These are phyloP conservation scores for Cladosporium sp. DNA, from an alignment of 2,329 filamentous ascomycete species.

Conservation along the genomic window DNA sequence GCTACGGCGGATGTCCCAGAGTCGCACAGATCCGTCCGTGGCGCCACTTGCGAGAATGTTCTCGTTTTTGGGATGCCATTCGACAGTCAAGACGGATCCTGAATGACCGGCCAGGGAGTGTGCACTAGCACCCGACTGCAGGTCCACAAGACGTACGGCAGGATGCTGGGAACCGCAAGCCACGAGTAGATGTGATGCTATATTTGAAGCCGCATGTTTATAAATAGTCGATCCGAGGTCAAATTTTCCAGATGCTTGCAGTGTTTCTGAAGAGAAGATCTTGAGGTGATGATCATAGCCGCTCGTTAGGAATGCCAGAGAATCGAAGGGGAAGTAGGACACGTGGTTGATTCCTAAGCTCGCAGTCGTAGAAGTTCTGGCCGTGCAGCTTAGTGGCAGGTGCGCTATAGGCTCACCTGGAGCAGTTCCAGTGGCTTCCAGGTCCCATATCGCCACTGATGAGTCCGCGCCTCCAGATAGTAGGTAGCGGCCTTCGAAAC, in stretches of 20 bases:
- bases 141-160: constrained; percentile 78
- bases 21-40: constrained; percentile 76
- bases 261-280: constrained; percentile 67
- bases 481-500: constrained; percentile 76
- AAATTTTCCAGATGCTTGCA: constrained; percentile 65
- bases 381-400: constrained; percentile 51
- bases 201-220: constrained; percentile 73
- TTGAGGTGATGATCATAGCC: constrained; percentile 78
- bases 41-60: constrained; percentile 81
- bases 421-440: constrained; percentile 57
- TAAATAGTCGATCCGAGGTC: constrained; percentile 68
- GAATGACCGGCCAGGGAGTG: constrained; percentile 53
- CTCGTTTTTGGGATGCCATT: constrained; percentile 80
- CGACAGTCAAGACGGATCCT: constrained; percentile 58
- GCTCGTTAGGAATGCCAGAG: constrained; percentile 71
- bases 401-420: constrained; percentile 17
- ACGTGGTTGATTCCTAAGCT: constrained; percentile 74
- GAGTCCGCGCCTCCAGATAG: constrained; percentile 85
- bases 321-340: constrained; percentile 77
- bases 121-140: constrained; percentile 73
- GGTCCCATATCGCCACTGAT: constrained; percentile 82
- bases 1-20: constrained; percentile 85
- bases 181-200: constrained; percentile 73
- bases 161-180: constrained; percentile 87
- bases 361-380: constrained; percentile 49